Base-by-base conservation (phyloP, 495 filamentous ascomycete species). In the Amphirosellinia nigrospora region DNA sequence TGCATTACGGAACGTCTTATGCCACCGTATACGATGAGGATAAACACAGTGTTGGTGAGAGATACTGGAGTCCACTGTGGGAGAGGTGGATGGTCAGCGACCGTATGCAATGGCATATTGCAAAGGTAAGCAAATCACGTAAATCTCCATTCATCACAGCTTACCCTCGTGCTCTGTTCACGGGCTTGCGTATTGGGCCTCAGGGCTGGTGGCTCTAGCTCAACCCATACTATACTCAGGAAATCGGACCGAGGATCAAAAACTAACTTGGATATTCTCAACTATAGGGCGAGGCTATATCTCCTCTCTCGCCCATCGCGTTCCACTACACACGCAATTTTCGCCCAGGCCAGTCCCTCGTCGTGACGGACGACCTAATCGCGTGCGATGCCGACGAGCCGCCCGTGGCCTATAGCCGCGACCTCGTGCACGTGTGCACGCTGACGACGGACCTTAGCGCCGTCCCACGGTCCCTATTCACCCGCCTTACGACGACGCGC, bases 321-420 rank as follows among this genome's bases (percentile, higher is more conserved):
- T 93, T 93, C 80, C 90, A 93, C 80, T 93, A 92, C 80, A 92
- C 91, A 28, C 89, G 91, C 62, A 92, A 92, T 79, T 93, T 93
- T 80, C 86, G 89, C 7, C 88, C 87, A 0, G 87, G 87, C 6
- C 89, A 91, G 77, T 87, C 86, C 1, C 81, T 91, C 23, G 70
- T 89, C 15, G 90, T 93, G 3, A 90, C 90, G 59, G 91, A 93
- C 78, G 90, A 93, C 77, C 82, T 93, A 30, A 92, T 93, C 71
- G 88, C 88, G 21, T 92, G 88, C 75, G 89, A 90, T 68, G 82
- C 84, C 3, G 90, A 92, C 69, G 81, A 84, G 19, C 87, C 90
- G 10, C 90, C 91, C 0, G 80, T 81, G 9, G 82, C 83, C n/a
- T 88, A 87, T 77, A 81, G 84, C 30, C 76, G 83, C 53, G 82